A percentile compares a stretch with the other conserved stretches of the same genome.
Evolutionary conservation across 805 yeast species (phyloP).

Genomic region (Ogataea trehaloabstinens): DNA sequence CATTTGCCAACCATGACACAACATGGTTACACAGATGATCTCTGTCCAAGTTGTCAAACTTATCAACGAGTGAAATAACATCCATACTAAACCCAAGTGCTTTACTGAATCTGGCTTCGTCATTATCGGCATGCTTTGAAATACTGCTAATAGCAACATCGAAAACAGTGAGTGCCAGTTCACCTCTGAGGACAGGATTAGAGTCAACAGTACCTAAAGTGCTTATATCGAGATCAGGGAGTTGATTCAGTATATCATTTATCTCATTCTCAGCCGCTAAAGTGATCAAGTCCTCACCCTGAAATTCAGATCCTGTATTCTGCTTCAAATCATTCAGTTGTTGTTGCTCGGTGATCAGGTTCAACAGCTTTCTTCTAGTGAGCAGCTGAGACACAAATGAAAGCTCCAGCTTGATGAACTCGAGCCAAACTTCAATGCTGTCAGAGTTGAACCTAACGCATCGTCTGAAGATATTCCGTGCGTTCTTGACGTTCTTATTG

Average conservation of each 20-base stretch:
- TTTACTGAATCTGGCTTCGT: slow-evolving; percentile 36
- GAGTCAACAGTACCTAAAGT: slow-evolving; percentile 84
- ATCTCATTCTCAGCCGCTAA: slow-evolving; percentile 42
- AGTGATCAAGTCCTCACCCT: slow-evolving; percentile 25
- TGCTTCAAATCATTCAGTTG: slow-evolving; percentile 48
- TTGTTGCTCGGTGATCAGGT: slow-evolving; percentile 70
- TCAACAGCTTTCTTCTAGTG: slow-evolving; percentile 79
- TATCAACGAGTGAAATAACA: slow-evolving; percentile 60
- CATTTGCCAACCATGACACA: slow-evolving; percentile 47
- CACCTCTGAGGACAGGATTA: slow-evolving; percentile 76
- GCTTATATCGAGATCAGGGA: slow-evolving; percentile 86
- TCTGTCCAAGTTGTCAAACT: slow-evolving; percentile 68
- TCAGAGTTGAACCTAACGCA: slow-evolving; percentile 83
- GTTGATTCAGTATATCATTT: slow-evolving; percentile 60
- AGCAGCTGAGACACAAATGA: slow-evolving; percentile 80
- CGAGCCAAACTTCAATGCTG: slow-evolving; percentile 70
- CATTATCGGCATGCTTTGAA: slow-evolving; percentile 22
- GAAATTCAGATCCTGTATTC: slow-evolving; percentile 35
- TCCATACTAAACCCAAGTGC: slow-evolving; percentile 37
- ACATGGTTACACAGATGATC: slow-evolving; percentile 65
- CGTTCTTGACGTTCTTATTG: slow-evolving; percentile 84
- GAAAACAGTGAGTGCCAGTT: slow-evolving; percentile 66
- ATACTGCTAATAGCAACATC: slow-evolving; percentile 60
- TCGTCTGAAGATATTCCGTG: slow-evolving; percentile 81
- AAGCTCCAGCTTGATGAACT: slow-evolving; percentile 85